A percentile compares a stretch with the other conserved stretches of the same genome.
These are phyloP conservation scores for Ilex asprella DNA, from an alignment of 257 asterid species.

Conservation along the genomic window DNA sequence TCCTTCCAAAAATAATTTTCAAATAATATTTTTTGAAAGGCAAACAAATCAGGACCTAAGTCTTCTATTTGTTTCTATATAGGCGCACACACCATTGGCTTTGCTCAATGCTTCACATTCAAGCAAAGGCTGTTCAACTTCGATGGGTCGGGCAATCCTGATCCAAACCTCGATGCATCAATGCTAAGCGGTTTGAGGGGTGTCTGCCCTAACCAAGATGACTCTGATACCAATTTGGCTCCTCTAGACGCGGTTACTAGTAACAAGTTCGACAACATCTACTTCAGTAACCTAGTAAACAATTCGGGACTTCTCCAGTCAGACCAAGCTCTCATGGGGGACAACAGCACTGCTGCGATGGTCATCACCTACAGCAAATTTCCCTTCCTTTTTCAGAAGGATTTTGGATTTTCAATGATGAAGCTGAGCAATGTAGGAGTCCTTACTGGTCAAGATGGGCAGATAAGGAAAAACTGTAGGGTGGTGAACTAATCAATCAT, in stretches of 20 bases:
- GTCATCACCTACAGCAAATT: conserved; percentile 38
- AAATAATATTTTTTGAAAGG: too few relatives aligned
- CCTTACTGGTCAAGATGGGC: conserved; percentile 48
- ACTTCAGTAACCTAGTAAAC: conserved; percentile 47
- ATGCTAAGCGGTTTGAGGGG: conserved; percentile 31
- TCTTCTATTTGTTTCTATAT: conserved; percentile 9
- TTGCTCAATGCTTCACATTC: conserved; percentile 68
- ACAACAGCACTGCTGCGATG: conserved; percentile 41
- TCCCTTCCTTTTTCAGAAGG: conserved; percentile 44
- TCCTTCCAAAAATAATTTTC: too few relatives aligned
- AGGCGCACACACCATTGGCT: conserved; percentile 79
- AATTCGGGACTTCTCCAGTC: conserved; percentile 53
- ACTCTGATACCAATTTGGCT: conserved; percentile 47
- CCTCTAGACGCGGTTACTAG: conserved; percentile 38
- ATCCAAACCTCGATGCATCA: conserved; percentile 45
- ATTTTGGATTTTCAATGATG: conserved; percentile 53
- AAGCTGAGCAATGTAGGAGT: conserved; percentile 58
- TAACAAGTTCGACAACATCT: conserved; percentile 49
- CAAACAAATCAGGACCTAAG: too few relatives aligned
- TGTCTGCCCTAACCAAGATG: conserved; percentile 38
- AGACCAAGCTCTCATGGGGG: conserved; percentile 59
- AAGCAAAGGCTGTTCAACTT: conserved; percentile 58
- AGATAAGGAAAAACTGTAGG: conserved; percentile 60
- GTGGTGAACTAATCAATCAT: conserved; percentile 26
- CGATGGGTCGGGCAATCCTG: conserved; percentile 77